These are phyloP conservation scores for Dendrothele bispora DNA, from an alignment of 768 basidiomycete species.

Conservation along the genomic window DNA sequence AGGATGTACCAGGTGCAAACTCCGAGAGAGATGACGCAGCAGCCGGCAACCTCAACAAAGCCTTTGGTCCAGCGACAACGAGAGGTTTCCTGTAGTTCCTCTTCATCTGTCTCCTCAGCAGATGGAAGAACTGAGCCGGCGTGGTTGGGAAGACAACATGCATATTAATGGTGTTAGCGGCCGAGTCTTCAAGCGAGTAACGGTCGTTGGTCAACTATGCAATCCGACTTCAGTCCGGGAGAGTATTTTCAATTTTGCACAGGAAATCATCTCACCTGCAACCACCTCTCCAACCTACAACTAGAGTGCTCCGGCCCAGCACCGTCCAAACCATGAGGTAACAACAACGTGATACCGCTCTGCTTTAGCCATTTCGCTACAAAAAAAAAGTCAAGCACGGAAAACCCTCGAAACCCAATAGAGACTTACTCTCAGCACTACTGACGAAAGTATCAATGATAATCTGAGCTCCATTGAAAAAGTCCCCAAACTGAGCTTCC, in stretches of 20 bases:
- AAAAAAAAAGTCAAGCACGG: not conserved
- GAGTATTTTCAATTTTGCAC: too few species aligned
- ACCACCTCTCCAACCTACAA: slow-evolving; percentile 82
- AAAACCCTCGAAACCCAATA: not conserved
- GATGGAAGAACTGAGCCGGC: slow-evolving; percentile 90
- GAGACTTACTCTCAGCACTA: slow-evolving; percentile 75
- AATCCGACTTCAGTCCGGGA: too few species aligned
- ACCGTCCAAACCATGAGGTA: slow-evolving; percentile 90
- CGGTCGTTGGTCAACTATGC: slow-evolving; percentile 76
- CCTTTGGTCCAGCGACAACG: slow-evolving; percentile 84
- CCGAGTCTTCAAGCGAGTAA: slow-evolving; percentile 33
- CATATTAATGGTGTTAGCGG: slow-evolving; percentile 69
- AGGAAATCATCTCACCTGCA: slow-evolving; percentile 67
- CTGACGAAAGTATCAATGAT: slow-evolving; percentile 89
- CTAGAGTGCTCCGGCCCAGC: slow-evolving; percentile 95
- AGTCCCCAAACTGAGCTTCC: slow-evolving; percentile 96
- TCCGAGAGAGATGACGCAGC: slow-evolving; percentile 70
- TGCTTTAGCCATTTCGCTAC: slow-evolving; percentile 93
- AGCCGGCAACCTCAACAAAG: slow-evolving; percentile 75
- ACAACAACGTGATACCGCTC: slow-evolving; percentile 80
- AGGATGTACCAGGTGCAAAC: slow-evolving; percentile 55
- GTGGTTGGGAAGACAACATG: slow-evolving; percentile 86
- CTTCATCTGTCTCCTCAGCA: slow-evolving; percentile 82
- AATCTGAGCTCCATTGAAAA: slow-evolving; percentile 89
- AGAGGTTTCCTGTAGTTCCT: slow-evolving; percentile 88